A percentile compares a stretch with the other conserved stretches of the same genome.
Conservation (phyloP, 208 protist genomes). For the Leishmania turanica region DNA sequence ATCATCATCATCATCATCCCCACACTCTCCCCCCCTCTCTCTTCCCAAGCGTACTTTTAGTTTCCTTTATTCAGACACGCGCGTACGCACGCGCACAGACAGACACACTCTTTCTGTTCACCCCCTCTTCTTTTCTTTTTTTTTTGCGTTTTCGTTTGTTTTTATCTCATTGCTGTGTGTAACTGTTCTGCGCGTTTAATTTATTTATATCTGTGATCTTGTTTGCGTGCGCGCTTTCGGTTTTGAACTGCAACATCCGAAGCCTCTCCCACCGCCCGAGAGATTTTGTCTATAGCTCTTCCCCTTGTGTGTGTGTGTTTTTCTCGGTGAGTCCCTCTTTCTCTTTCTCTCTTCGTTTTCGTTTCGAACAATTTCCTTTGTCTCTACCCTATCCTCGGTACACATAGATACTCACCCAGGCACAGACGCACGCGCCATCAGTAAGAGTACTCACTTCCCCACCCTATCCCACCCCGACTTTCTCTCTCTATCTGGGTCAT, state of each 20-base stretch:
- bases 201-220: background rate
- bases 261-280: background rate
- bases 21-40: background rate
- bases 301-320: background rate
- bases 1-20: background rate
- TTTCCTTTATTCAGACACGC: background rate
- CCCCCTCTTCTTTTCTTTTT: no score
- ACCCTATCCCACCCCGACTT: background rate
- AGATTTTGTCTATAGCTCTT: background rate
- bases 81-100: background rate
- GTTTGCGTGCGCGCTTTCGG: background rate
- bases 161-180: background rate
- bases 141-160: background rate
- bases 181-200: background rate
- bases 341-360: background rate
- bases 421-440: background rate
- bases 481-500: background rate
- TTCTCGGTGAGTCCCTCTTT: background rate
- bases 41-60: background rate
- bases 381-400: background rate
- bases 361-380: background rate
- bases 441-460: background rate
- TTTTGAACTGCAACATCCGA: background rate
- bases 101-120: background rate
- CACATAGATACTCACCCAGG: background rate